phyloP scores from a whole-genome alignment of 2,329 filamentous ascomycete species.

The Sarocladium strictum region DNA sequence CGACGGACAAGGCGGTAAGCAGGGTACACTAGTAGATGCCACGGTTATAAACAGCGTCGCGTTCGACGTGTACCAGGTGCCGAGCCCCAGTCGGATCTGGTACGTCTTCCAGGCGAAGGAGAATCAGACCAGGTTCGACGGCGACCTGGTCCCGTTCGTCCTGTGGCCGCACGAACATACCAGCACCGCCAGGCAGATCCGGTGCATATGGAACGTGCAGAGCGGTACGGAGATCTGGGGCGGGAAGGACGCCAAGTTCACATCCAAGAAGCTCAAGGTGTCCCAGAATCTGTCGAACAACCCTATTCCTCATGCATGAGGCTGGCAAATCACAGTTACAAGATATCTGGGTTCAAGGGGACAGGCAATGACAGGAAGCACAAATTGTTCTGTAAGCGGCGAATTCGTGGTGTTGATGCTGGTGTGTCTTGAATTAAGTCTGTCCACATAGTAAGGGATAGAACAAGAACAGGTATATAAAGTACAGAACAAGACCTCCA shows the following conservation, averaged over 20 bases:
- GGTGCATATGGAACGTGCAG: background rate
- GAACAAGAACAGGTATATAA: conserved; percentile 4
- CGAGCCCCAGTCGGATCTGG: background rate
- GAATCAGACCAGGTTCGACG: background rate
- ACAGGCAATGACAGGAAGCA: background rate
- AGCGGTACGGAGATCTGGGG: conserved; percentile 4
- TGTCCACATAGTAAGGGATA: background rate
- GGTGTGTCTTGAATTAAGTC: conserved; percentile 5
- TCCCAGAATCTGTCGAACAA: background rate
- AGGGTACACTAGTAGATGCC: background rate
- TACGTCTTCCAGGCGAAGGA: conserved; percentile 1
- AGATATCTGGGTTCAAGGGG: no score
- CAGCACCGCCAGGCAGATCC: background rate
- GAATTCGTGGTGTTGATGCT: background rate
- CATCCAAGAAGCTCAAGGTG: background rate
- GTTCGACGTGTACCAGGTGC: conserved; percentile 1
- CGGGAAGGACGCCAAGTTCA: background rate
- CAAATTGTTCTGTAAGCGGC: background rate
- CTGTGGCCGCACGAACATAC: background rate
- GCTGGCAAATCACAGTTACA: background rate
- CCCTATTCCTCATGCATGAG: background rate
- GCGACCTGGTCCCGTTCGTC: background rate
- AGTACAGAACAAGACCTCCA: conserved; percentile 4
- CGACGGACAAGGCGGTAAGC: background rate
- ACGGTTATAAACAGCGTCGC: background rate